Percentiles rank a stretch among this genome's conserved stretches.
Evolutionary conservation across 1,284 basidiomycete species (phyloP).

Genomic region (Polyporus tsugae): DNA sequence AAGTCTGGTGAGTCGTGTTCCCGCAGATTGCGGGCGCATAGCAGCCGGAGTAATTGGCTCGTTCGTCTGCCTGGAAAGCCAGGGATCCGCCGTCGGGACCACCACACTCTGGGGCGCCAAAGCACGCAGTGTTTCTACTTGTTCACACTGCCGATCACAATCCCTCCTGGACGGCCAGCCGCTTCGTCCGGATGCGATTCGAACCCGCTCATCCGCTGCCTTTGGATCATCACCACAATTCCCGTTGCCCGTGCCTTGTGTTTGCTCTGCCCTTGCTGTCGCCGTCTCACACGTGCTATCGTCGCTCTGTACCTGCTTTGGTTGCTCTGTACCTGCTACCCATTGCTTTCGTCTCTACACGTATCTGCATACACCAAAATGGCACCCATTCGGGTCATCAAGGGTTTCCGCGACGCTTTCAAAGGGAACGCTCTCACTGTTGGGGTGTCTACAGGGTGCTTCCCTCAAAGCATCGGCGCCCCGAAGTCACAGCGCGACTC

Average conservation of each 20-base stretch:
- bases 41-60: too few species aligned
- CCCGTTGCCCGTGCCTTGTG: neutral
- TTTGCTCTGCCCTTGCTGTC: neutral
- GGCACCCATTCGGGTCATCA: neutral
- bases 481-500: neutral
- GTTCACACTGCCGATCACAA: neutral
- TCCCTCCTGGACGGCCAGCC: neutral
- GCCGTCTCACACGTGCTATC: neutral
- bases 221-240: neutral
- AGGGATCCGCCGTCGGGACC: too few species aligned
- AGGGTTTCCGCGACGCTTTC: neutral
- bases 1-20: too few species aligned
- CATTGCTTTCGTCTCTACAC: neutral
- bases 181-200: neutral
- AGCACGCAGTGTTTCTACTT: too few species aligned
- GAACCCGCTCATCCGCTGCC: neutral
- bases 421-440: neutral
- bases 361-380: neutral
- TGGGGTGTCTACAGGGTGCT: neutral
- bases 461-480: neutral
- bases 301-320: neutral
- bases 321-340: neutral
- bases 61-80: too few species aligned
- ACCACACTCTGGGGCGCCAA: too few species aligned
- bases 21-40: too few species aligned